Evolutionary conservation across 1,284 basidiomycete genomes (phyloP), one percentile per base, ranked within the genome.

Genomic region (Pseudozyma thailandica): DNA sequence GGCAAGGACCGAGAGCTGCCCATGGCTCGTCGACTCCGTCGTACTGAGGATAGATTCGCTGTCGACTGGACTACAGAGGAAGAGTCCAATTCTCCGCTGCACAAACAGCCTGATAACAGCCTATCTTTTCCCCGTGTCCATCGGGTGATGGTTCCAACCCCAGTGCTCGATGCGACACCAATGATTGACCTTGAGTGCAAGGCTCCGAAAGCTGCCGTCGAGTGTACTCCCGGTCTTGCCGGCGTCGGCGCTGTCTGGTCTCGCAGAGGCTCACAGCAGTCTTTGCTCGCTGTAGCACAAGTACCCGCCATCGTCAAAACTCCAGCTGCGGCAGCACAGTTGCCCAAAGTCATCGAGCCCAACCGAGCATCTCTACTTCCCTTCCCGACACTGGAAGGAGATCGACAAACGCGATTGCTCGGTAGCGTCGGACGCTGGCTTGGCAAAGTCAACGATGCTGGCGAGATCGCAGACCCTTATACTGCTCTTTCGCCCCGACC

Each of bases 1-100:
- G 74, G 37, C 16, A 70, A 57, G 37, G 75, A 77, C 49, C 50
- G 52, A 44, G 75, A 77, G 42, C 47, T 77, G 45, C 75, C 75
- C 35, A 70, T 64, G 61, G 75, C 75, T 18, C 42, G 55, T 6
- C 52, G 75, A 8, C 28, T 75, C n/a, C 38, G 63, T 25, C 66
- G 72, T 4, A 54, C 64, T 33, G 50, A 54, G 20, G 51, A 65
- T 13, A 39, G 73, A 10, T 70, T 75, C 46, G 55, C 70, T 13
- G 60, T 66, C 30, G 69, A 72, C 18, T 66, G 46, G 23, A 66
- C 58, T 3, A 69, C 70, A 15, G 66, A 63, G 25, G 69, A 72
- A 27, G 73, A 75, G 8, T 47, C 53, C 12, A 28, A 30, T 8
- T 60, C 71, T 12, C 47, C 52, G 13, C n/a, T 65, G 42, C 45